Evolutionary conservation across 352 stramenopile species (phyloP).

Genomic region (Globisporangium spiculum): DNA sequence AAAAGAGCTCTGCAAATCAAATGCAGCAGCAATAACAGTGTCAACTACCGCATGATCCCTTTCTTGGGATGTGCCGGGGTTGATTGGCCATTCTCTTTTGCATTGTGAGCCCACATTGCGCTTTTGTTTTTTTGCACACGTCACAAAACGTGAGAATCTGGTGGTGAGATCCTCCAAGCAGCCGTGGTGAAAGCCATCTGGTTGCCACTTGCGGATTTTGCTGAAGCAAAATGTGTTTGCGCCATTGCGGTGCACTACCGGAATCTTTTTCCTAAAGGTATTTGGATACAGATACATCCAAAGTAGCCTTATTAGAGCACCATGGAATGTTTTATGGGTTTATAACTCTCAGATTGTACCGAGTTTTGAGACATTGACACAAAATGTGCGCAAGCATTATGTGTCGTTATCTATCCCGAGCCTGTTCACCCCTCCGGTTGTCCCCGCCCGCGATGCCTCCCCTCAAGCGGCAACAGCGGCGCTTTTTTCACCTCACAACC

Average conservation of each 20-base stretch:
- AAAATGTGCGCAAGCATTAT: no score
- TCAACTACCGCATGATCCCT: not conserved
- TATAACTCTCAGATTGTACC: no score
- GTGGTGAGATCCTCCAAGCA: conserved; percentile 14
- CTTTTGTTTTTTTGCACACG: not conserved
- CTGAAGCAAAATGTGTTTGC: conserved; percentile 22
- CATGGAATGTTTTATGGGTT: no score
- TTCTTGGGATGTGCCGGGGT: not conserved
- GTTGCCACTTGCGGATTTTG: conserved; percentile 2
- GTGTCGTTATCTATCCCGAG: not conserved
- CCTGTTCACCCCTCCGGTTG: not conserved
- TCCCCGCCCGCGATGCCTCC: not conserved
- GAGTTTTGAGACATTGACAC: no score
- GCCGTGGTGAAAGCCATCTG: not conserved
- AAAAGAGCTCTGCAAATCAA: no score
- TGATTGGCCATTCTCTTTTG: not conserved
- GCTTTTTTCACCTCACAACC: conserved; percentile 10
- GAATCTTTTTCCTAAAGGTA: not conserved
- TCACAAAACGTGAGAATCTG: conserved; percentile 4
- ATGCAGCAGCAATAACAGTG: no score
- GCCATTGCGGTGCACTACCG: conserved; percentile 1
- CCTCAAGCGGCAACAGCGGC: conserved; percentile 1
- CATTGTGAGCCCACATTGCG: not conserved
- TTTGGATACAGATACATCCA: not conserved
- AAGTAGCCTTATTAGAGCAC: not conserved